Percentiles rank a stretch among this genome's conserved stretches.
These are phyloP conservation scores for Sarocladium kiliense DNA, from an alignment of 2,329 filamentous ascomycete genomes.

Conservation along the genomic window DNA sequence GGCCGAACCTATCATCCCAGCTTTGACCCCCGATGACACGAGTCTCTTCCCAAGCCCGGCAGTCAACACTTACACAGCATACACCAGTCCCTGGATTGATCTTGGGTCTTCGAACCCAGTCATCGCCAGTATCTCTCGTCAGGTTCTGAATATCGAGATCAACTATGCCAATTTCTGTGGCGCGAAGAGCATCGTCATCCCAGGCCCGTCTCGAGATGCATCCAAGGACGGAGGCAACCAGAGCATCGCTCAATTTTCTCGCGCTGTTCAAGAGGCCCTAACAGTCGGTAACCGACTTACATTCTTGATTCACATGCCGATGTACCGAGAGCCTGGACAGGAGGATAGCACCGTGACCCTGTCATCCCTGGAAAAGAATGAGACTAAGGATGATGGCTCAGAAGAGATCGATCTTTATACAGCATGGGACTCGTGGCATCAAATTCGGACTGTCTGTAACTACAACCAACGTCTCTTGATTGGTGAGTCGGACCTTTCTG, in stretches of 20 bases:
- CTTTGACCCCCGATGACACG: slow-evolving; percentile 77
- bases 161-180: slow-evolving; percentile 96
- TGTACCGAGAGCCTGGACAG: slow-evolving; percentile 67
- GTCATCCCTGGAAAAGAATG: slow-evolving; percentile 34
- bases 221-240: slow-evolving; percentile 43
- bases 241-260: slow-evolving; percentile 70
- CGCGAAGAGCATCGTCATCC: slow-evolving; percentile 74
- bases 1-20: slow-evolving; percentile 54
- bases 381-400: slow-evolving; percentile 22
- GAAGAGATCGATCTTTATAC: slow-evolving; percentile 65
- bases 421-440: slow-evolving; percentile 91
- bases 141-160: slow-evolving; percentile 85
- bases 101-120: slow-evolving; percentile 76
- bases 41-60: slow-evolving; percentile 62
- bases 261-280: slow-evolving; percentile 77
- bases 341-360: slow-evolving; percentile 44
- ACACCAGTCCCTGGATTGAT: slow-evolving; percentile 90
- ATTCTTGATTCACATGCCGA: slow-evolving; percentile 75
- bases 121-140: slow-evolving; percentile 79
- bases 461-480: slow-evolving; percentile 78
- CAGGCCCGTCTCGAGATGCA: slow-evolving; percentile 65
- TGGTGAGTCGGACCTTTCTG: slow-evolving; percentile 54
- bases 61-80: slow-evolving; percentile 70
- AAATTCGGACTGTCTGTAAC: slow-evolving; percentile 77
- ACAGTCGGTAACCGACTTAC: slow-evolving; percentile 70